Evolutionary conservation across 1,284 basidiomycete species (phyloP), one percentile per base, ranked within the genome.

Genomic region (Stereum hirsutum): DNA sequence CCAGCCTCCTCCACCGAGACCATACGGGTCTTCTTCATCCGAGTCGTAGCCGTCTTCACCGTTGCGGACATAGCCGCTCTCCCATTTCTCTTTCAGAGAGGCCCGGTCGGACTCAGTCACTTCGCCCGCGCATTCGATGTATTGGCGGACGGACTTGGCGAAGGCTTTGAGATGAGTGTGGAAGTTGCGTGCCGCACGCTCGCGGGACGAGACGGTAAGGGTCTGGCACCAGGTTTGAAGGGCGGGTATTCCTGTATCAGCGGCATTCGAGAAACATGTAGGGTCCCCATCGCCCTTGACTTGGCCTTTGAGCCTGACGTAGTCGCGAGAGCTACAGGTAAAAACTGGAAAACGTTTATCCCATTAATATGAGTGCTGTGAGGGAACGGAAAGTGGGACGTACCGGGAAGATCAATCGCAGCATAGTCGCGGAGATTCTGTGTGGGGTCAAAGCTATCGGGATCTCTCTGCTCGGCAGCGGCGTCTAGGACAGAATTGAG

Each of bases 241-340:
- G 5, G 59, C 71, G 5, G 76, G 77, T 32, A 80, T 68, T 2
- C 70, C 70, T 3, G 75, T 78, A 47, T 78, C 71, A n/a, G 68
- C 58, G 19, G 64, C 52, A 41, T 70, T 68, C 28, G 69, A 65
- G 58, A 81, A 80, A 51, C 75, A 78, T 2, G 68, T 58, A 1
- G 76, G 67, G 25, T 70, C 69, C 5, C 76, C 76, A 46, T 80
- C 77, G 15, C 76, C 75, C 52, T 71, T 70, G 19, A 75, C 70
- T 59, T 78, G 73, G 15, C 66, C 65, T 49, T 66, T 74, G 24
- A 77, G 52, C 34, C 75, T 62, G 23, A 78, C 67, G 50, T 81
- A 80, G 54, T 81, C 77, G 12, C 77, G 68, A 23, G 74, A 70
- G 1, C 76, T 79, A 45, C 68, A 71, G 6, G 75, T 77, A 57